Base-by-base conservation (phyloP, 768 basidiomycete species). In the Mycena kentingensis region DNA sequence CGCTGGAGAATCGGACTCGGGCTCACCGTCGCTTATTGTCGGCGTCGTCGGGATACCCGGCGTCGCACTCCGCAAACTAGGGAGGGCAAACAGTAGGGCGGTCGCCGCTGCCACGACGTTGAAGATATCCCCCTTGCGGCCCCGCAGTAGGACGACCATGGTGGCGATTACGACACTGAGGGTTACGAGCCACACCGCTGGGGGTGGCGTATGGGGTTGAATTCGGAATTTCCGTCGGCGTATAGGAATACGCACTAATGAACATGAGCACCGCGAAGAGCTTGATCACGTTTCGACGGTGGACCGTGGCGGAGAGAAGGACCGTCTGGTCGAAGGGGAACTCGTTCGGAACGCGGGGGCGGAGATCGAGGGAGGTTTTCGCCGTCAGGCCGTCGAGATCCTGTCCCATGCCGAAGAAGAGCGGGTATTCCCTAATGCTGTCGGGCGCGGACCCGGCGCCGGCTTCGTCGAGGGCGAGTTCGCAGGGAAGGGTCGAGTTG, bases 401-500 rank as follows among this genome's bases (percentile, higher is more conserved):
- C 26, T 41, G 39, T 41, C 39, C 39, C 22, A 41, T 41, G 22
- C 7, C 12, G 21, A 41, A 41, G 26, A 24, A 41, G 25, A 43
- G 42, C 42, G 42, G 42, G 29, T 26, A 28, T 24, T 16, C 42
- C 29, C 25, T 43, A 28, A 13, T 1, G 29, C 15, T 11, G 29
- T n/a, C n/a, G n/a, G n/a, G n/a, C n/a, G 29, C n/a, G 29, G 16
- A 24, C 25, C 22, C 18, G 16, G 19, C 42, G 16, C 7, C 24
- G 42, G 25, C 29, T 43, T 21, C n/a, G 19, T 43, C 25, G n/a
- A 26, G 29, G 29, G n/a, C 1, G n/a, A 26, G 25, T 12, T 7
- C 22, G 42, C 42, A 43, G 29, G 42, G 42, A 43, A 43, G 16
- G 42, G 29, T 28, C 29, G 42, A 43, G 42, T 43, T 43, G n/a